These are phyloP conservation scores for Fusarium dimerum DNA, from an alignment of 2,329 filamentous ascomycete species.

Conservation along the genomic window DNA sequence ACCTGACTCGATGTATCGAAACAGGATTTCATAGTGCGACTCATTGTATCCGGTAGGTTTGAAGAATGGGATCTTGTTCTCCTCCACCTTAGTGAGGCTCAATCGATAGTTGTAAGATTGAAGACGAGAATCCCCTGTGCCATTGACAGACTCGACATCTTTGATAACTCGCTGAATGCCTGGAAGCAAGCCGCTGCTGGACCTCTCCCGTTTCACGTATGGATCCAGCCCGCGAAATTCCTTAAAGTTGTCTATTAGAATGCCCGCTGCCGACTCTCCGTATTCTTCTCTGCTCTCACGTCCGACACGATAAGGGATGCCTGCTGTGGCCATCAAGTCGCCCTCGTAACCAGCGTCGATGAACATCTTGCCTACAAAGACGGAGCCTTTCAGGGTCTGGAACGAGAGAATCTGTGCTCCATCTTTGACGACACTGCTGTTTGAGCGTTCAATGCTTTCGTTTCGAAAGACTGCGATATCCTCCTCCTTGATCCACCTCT, in stretches of 20 bases:
- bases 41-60: conserved; percentile 19
- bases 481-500: conserved; percentile 22
- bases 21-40: conserved; percentile 16
- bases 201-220: conserved; percentile 10
- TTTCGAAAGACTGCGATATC: conserved; percentile 19
- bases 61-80: conserved; percentile 13
- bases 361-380: conserved; percentile 21
- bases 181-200: conserved; percentile 12
- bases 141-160: conserved; percentile 2
- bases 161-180: conserved; percentile 15
- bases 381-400: conserved; percentile 8
- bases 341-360: conserved; percentile 24
- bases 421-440: conserved; percentile 10
- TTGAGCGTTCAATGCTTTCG: conserved; percentile 12
- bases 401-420: conserved; percentile 17
- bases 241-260: conserved; percentile 2
- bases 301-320: conserved; percentile 15
- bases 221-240: conserved; percentile 14
- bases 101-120: conserved; percentile 23
- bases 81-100: conserved; percentile 8
- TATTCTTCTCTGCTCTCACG: conserved; percentile 15
- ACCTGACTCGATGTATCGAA: conserved; percentile 19
- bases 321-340: conserved; percentile 23
- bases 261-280: conserved; percentile 14
- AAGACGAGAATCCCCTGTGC: conserved; percentile 13